Conservation (phyloP, 805 yeast genomes). For the Lachancea sp. region DNA sequence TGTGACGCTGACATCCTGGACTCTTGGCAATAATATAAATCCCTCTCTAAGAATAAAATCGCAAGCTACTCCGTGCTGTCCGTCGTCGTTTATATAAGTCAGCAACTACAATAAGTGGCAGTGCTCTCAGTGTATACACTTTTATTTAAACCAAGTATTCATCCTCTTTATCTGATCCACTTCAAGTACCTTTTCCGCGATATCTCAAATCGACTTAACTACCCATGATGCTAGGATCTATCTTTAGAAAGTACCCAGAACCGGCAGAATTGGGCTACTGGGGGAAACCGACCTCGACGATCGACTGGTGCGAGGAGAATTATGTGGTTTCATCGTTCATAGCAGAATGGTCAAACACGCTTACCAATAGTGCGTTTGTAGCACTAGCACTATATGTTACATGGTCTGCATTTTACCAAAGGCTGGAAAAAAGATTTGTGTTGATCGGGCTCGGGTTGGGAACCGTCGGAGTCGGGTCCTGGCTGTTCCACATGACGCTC, state of each 20-base stretch:
- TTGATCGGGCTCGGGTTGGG: conserved; percentile 73
- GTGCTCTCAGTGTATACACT: too few relatives aligned
- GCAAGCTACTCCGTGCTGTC: too few relatives aligned
- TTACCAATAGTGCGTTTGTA: conserved; percentile 61
- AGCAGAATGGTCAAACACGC: conserved; percentile 86
- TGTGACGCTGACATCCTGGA: too few relatives aligned
- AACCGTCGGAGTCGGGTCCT: conserved; percentile 86
- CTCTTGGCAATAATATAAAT: too few relatives aligned
- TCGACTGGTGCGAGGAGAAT: conserved; percentile 98
- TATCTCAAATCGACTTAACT: too few relatives aligned
- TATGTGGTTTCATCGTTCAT: conserved; percentile 79
- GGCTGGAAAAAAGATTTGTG: conserved; percentile 63
- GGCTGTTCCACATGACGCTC: conserved; percentile 96
- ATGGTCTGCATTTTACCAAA: conserved; percentile 50
- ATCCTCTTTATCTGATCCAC: too few relatives aligned
- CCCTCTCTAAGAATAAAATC: too few relatives aligned
- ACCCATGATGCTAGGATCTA: background rate
- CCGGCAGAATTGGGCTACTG: conserved; percentile 57
- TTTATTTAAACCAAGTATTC: too few relatives aligned
- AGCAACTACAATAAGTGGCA: too few relatives aligned
- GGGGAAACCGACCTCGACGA: conserved; percentile 88
- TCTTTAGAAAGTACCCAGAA: conserved; percentile 44
- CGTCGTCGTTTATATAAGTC: too few relatives aligned
- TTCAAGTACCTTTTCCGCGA: too few relatives aligned
- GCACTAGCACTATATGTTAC: conserved; percentile 59